phyloP scores from a whole-genome alignment of 2,329 filamentous ascomycete species.

The Myriosclerotinia curreyana region DNA sequence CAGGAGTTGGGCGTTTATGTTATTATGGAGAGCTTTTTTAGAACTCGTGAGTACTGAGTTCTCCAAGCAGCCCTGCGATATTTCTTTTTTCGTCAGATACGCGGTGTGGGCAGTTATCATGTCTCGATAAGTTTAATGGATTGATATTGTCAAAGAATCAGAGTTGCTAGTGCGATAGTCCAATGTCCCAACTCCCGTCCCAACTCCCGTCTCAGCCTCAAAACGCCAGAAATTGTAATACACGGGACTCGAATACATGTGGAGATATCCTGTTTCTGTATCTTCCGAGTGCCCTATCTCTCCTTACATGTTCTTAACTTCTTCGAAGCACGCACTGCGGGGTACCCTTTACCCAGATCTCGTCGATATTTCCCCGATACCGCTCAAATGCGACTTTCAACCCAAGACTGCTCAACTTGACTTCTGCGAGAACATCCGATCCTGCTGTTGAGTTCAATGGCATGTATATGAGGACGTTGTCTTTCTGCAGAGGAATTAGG shows the following conservation, averaged over 20 bases:
- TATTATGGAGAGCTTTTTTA: too few relatives aligned
- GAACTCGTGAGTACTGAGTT: neutral
- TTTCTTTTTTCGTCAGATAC: neutral
- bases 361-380: constrained; percentile 10
- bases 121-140: neutral
- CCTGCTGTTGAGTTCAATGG: constrained; percentile 7
- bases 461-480: constrained; percentile 8
- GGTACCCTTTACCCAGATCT: constrained; percentile 13
- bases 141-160: neutral
- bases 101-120: neutral
- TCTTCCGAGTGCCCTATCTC: neutral
- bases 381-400: constrained; percentile 6
- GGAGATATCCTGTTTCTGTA: neutral
- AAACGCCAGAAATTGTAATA: neutral
- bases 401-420: constrained; percentile 19
- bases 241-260: neutral
- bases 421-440: constrained; percentile 6
- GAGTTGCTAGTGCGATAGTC: neutral
- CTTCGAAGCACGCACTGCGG: constrained; percentile 2
- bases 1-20: neutral
- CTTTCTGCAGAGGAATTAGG: neutral
- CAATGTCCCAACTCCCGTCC: neutral
- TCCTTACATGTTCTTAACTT: neutral
- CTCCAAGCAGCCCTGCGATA: neutral
- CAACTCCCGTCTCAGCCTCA: too few relatives aligned